Percentiles rank a stretch among this genome's conserved stretches.
These are phyloP conservation scores for Tephrocybe sp. DNA, from an alignment of 768 basidiomycete genomes.

Conservation along the genomic window DNA sequence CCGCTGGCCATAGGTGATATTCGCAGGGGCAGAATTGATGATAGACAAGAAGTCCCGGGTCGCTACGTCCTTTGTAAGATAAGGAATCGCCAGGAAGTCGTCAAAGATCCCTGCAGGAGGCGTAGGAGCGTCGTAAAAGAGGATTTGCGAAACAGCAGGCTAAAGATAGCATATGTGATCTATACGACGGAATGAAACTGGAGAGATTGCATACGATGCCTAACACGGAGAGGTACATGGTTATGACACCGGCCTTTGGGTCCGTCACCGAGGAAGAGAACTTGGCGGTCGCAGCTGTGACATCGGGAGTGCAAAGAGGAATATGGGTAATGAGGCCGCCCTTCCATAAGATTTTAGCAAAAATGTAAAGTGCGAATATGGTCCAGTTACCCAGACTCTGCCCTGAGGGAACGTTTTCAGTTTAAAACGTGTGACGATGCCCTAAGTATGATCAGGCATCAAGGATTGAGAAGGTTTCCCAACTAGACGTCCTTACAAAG, in stretches of 20 bases:
- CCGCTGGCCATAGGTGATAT: constrained; percentile 28
- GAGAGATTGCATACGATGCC: constrained; percentile 37
- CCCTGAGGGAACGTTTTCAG: constrained; percentile 53
- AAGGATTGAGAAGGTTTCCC: background rate
- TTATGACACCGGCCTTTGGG: constrained; percentile 50
- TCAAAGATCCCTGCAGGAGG: constrained; percentile 52
- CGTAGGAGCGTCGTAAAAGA: constrained; percentile 61
- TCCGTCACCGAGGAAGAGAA: constrained; percentile 43
- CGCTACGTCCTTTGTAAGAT: constrained; percentile 33
- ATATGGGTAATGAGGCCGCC: constrained; percentile 45
- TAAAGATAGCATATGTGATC: background rate
- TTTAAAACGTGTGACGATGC: constrained; percentile 59
- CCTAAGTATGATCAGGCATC: constrained; percentile 26
- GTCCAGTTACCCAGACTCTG: constrained; percentile 53
- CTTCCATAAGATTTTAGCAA: constrained; percentile 24
- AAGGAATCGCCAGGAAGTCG: constrained; percentile 45
- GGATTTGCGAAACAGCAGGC: constrained; percentile 25
- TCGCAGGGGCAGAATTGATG: constrained; percentile 35
- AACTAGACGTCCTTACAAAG: constrained; percentile 33
- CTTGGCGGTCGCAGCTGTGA: constrained; percentile 36
- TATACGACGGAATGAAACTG: background rate
- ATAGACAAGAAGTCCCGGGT: constrained; percentile 41
- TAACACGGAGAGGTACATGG: constrained; percentile 38
- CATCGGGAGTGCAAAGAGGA: constrained; percentile 19
- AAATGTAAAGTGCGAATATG: background rate